phyloP scores from a whole-genome alignment of 768 basidiomycete species.

The Pleurotus eryngii region DNA sequence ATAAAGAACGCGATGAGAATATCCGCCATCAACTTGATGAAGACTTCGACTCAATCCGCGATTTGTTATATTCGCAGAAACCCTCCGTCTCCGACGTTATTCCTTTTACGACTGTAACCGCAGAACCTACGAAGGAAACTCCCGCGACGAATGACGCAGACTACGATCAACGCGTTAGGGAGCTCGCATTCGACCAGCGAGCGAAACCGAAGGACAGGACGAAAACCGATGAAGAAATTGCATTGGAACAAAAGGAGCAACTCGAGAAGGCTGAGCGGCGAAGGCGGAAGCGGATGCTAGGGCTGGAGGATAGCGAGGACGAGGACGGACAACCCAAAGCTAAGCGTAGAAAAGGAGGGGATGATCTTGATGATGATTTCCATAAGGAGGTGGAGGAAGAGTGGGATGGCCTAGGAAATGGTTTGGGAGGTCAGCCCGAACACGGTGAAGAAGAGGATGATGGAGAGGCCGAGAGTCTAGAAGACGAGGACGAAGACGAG shows the following conservation, averaged over 20 bases:
- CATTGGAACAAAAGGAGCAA: conserved; percentile 80
- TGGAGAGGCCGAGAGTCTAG: conserved; percentile 33
- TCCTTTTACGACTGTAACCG: conserved; percentile 21
- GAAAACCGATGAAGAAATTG: conserved; percentile 94
- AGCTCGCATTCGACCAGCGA: conserved; percentile 89
- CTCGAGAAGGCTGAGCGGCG: conserved; percentile 83
- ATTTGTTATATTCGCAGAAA: conserved; percentile 61
- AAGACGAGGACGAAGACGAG: conserved; percentile 39
- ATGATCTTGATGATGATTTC: conserved; percentile 93
- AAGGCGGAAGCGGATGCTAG: conserved; percentile 81
- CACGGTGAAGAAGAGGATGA: conserved; percentile 34
- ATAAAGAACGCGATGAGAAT: conserved; percentile 81
- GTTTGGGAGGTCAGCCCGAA: conserved; percentile 30
- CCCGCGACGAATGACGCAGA: conserved; percentile 44
- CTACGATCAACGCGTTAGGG: conserved; percentile 90
- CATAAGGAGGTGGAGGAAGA: conserved; percentile 40
- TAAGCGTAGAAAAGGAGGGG: conserved; percentile 60
- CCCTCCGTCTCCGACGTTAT: conserved; percentile 40
- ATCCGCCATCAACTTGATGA: conserved; percentile 86
- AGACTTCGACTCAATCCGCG: conserved; percentile 78
- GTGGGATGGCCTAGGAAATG: conserved; percentile 39
- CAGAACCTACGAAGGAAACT: conserved; percentile 15
- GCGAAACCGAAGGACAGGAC: conserved; percentile 93
- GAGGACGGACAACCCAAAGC: conserved; percentile 55
- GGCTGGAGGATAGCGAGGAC: conserved; percentile 65